Conservation (phyloP, 495 filamentous ascomycete species). For the Apodospora peruviana region DNA sequence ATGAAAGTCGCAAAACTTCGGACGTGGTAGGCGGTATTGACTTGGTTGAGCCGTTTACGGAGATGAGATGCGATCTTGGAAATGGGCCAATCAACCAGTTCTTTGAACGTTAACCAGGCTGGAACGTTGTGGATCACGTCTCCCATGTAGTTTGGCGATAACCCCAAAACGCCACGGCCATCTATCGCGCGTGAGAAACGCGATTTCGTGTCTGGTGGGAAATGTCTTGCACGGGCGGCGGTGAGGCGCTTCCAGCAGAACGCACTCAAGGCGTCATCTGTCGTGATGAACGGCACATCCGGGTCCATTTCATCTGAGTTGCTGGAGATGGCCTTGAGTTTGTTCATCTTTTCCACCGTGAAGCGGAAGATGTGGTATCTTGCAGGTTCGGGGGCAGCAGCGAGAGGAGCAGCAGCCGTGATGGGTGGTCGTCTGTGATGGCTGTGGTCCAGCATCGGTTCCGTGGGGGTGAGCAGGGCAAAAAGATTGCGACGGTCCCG, state of each 20-base stretch:
- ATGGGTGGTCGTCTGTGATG: conserved; percentile 13
- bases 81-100: not conserved
- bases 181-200: conserved; percentile 28
- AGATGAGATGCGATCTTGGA: conserved; percentile 4
- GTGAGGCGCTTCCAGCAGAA: conserved; percentile 33
- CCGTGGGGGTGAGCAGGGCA: conserved; percentile 22
- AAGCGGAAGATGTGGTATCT: conserved; percentile 24
- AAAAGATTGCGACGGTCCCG: conserved; percentile 28
- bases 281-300: conserved; percentile 16
- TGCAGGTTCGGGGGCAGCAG: conserved; percentile 2
- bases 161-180: conserved; percentile 22
- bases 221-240: conserved; percentile 11
- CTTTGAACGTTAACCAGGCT: not conserved
- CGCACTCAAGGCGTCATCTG: conserved; percentile 20
- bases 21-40: conserved; percentile 25
- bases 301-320: conserved; percentile 63
- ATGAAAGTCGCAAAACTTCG: conserved; percentile 39
- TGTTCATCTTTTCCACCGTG: conserved; percentile 25
- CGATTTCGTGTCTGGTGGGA: conserved; percentile 10
- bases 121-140: not conserved
- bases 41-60: conserved; percentile 21
- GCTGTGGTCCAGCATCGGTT: conserved; percentile 29
- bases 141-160: conserved; percentile 37
- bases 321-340: conserved; percentile 57
- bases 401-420: not conserved